phyloP scores from a whole-genome alignment of 352 stramenopile genomes.

The Globisporangium perplexum region DNA sequence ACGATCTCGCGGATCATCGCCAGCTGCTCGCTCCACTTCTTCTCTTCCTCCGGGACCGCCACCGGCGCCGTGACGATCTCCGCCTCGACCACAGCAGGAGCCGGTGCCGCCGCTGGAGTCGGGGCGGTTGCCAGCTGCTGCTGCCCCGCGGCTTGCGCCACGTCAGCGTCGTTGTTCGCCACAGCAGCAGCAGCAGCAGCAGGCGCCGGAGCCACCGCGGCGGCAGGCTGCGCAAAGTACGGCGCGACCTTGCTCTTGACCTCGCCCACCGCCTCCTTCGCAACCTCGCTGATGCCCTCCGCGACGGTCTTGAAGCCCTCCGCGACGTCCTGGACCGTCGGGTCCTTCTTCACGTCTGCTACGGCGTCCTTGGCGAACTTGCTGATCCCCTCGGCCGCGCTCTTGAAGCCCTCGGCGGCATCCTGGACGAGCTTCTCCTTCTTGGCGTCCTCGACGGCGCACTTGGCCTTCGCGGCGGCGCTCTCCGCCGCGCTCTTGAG shows the following conservation, averaged over 20 bases:
- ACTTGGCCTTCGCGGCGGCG: slow-evolving; percentile 3
- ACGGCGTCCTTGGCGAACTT: slow-evolving; percentile 10
- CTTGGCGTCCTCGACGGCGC: slow-evolving; percentile 8
- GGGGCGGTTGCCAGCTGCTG: slow-evolving; percentile 15
- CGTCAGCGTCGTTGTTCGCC: slow-evolving; percentile 28
- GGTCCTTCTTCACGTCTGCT: slow-evolving; percentile 6
- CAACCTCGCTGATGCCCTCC: slow-evolving; percentile 6
- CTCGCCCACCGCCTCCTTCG: slow-evolving; percentile 10
- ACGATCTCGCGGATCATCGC: slow-evolving; percentile 70
- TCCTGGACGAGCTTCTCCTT: slow-evolving; percentile 10
- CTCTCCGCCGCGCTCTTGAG: slow-evolving; percentile 8
- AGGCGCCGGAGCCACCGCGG: slow-evolving; percentile 6
- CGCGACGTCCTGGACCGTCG: slow-evolving; percentile 5
- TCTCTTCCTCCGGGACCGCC: slow-evolving; percentile 45
- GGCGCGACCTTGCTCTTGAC: slow-evolving; percentile 31
- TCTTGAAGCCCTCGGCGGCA: slow-evolving; percentile 7
- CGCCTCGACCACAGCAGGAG: slow-evolving; percentile 17
- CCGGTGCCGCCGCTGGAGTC: neutral
- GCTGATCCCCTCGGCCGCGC: slow-evolving; percentile 7
- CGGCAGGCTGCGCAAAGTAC: slow-evolving; percentile 9
- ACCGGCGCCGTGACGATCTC: slow-evolving; percentile 21
- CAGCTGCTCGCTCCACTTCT: slow-evolving; percentile 68
- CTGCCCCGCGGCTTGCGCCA: slow-evolving; percentile 40
- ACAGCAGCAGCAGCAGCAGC: neutral
- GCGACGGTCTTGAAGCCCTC: slow-evolving; percentile 9